Percentiles rank a stretch among this genome's conserved stretches.
phyloP scores from a whole-genome alignment of 2,329 filamentous ascomycete species.

The Sphaerulina populicola region DNA sequence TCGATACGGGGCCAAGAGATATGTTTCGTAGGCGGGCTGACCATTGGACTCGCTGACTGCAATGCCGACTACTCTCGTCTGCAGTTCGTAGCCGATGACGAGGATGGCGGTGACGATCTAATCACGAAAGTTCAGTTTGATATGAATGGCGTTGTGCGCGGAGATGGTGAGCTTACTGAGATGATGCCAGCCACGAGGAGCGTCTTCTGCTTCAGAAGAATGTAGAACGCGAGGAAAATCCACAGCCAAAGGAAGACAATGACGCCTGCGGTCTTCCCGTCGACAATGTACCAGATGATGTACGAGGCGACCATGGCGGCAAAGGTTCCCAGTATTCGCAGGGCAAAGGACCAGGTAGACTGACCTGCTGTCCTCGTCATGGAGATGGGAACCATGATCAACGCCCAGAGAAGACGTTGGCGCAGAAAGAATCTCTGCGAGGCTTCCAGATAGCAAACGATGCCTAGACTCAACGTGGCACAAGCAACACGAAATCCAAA shows the following conservation, averaged over 20 bases:
- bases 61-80: slow-evolving; percentile 58
- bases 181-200: slow-evolving; percentile 56
- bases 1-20: slow-evolving; percentile 61
- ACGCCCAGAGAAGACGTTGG: slow-evolving; percentile 65
- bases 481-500: slow-evolving; percentile 66
- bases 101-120: slow-evolving; percentile 46
- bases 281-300: slow-evolving; percentile 68
- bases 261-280: slow-evolving; percentile 53
- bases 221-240: slow-evolving; percentile 57
- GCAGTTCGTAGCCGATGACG: slow-evolving; percentile 51
- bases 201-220: slow-evolving; percentile 59
- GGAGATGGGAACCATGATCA: slow-evolving; percentile 63
- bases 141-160: background rate
- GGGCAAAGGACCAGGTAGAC: slow-evolving; percentile 59
- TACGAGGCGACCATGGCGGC: slow-evolving; percentile 56
- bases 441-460: slow-evolving; percentile 55
- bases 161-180: slow-evolving; percentile 30
- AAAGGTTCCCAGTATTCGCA: slow-evolving; percentile 56
- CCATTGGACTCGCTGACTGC: slow-evolving; percentile 50
- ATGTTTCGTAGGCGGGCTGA: slow-evolving; percentile 61
- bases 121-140: background rate
- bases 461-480: slow-evolving; percentile 63
- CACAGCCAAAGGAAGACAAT: slow-evolving; percentile 61
- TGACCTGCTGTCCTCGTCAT: slow-evolving; percentile 64
- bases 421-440: slow-evolving; percentile 59